A percentile compares a stretch with the other conserved stretches of the same genome.
Conservation (phyloP, 805 yeast species). For the Kodamaea neixiangensis region DNA sequence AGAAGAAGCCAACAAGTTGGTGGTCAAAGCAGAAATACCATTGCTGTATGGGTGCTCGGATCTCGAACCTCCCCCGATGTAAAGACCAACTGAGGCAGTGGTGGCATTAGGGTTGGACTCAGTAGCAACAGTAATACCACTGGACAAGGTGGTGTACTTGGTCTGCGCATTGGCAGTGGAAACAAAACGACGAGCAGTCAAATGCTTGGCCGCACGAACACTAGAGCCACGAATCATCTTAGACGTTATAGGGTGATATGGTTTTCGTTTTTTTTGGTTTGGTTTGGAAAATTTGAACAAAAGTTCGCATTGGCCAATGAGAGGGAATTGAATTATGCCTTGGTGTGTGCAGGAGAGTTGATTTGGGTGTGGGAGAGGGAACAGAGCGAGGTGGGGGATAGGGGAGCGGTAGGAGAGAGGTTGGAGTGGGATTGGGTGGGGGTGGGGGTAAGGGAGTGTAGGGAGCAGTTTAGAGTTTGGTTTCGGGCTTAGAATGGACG, state of each 20-base stretch:
- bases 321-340: constrained; percentile 17
- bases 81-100: constrained; percentile 67
- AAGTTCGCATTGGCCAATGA: constrained; percentile 20
- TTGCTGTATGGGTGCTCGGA: constrained; percentile 79
- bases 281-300: constrained; percentile 13
- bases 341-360: constrained; percentile 15
- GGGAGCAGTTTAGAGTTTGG: neutral
- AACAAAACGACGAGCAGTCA: constrained; percentile 54
- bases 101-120: constrained; percentile 58
- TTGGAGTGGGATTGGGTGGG: neutral
- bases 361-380: neutral
- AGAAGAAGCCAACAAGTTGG: constrained; percentile 46
- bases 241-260: constrained; percentile 9
- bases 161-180: constrained; percentile 61
- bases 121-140: constrained; percentile 74
- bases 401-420: neutral
- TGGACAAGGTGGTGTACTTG: constrained; percentile 68
- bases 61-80: constrained; percentile 76
- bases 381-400: too few relatives aligned
- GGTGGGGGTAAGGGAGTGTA: neutral
- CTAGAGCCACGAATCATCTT: constrained; percentile 45
- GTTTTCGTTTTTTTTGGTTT: constrained; percentile 9
- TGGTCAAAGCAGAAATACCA: constrained; percentile 71
- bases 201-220: constrained; percentile 26
- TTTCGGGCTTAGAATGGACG: neutral